phyloP scores from a whole-genome alignment of 768 basidiomycete genomes.

The Podaxis sp. region DNA sequence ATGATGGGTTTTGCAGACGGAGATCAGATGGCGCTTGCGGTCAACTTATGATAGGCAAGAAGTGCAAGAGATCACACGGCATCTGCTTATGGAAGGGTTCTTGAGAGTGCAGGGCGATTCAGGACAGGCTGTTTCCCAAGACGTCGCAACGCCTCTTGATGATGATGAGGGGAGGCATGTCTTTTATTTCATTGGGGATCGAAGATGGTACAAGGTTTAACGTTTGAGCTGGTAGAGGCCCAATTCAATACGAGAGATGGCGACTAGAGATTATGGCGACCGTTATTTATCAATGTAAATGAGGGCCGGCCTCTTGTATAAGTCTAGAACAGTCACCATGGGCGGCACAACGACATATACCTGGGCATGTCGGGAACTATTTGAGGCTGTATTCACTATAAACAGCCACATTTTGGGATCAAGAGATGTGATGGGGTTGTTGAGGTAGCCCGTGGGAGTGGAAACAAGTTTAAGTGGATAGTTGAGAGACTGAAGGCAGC shows the following conservation, averaged over 20 bases:
- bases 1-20: slow-evolving; percentile 41
- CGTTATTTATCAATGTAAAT: not conserved
- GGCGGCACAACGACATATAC: slow-evolving; percentile 21
- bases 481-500: not conserved
- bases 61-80: slow-evolving; percentile 57
- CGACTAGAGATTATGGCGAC: not conserved
- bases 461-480: not conserved
- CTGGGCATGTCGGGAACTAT: slow-evolving; percentile 8
- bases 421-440: slow-evolving; percentile 6
- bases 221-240: slow-evolving; percentile 6
- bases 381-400: not conserved
- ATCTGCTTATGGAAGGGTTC: slow-evolving; percentile 53
- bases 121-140: not conserved
- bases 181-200: slow-evolving; percentile 59
- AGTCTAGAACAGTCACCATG: not conserved
- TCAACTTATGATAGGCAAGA: slow-evolving; percentile 78
- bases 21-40: slow-evolving; percentile 71
- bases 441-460: slow-evolving; percentile 4
- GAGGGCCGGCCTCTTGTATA: not conserved
- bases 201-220: slow-evolving; percentile 69
- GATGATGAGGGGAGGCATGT: slow-evolving; percentile 50
- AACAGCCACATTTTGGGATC: not conserved
- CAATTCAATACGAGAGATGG: slow-evolving; percentile 3
- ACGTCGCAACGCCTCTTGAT: slow-evolving; percentile 34
- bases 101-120: slow-evolving; percentile 29